Evolutionary conservation across 2,329 filamentous ascomycete genomes (phyloP), one percentile per base, ranked within the genome.

Genomic region (Phialophora verrucosa): DNA sequence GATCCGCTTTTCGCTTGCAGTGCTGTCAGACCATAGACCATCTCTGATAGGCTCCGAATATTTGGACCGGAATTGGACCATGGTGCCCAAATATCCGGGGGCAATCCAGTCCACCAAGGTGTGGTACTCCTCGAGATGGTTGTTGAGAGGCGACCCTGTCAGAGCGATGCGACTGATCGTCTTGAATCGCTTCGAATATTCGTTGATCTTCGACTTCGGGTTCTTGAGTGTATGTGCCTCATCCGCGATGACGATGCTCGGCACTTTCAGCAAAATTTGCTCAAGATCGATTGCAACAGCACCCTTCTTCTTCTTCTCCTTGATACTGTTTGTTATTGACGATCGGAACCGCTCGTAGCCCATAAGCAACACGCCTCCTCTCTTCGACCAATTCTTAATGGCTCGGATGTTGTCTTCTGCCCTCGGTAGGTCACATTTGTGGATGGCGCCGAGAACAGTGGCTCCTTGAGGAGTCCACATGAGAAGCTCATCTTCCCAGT

Each of bases 51-150:
- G 91, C 2, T 83, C 83, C 4, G 87, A 85, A 74, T 90, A 97
- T n/a, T 88, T 85, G 0, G 82, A 75, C 23, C 82, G 84, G 76
- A 97, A 97, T 73, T 93, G 89, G 0, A 77, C 73, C 10, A 83
- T 77, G 3, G 85, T 83, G 0, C 92, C 92, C 2, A 97, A 82
- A 75, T 91, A 97, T 27, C 87, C 87, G 0, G 91, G 91, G 1
- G 91, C 89, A 59, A 95, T 88, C 92, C 92, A 97, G 69, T 93
- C 86, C 65, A 97, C 90, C 87, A 96, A 91, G n/a, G 88, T 81
- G 74, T 89, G 92, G 74, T 96, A 96, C 73, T 97, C 93, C 31
- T 85, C 81, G 0, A 97, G 87, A 59, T 92, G 91, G 74, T 97
- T 97, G 4, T 91, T 88, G 59, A 97, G 81, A 0, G 93, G 93